Conservation (phyloP, 164 flowering plant species). For the Magnolia officinalis region DNA sequence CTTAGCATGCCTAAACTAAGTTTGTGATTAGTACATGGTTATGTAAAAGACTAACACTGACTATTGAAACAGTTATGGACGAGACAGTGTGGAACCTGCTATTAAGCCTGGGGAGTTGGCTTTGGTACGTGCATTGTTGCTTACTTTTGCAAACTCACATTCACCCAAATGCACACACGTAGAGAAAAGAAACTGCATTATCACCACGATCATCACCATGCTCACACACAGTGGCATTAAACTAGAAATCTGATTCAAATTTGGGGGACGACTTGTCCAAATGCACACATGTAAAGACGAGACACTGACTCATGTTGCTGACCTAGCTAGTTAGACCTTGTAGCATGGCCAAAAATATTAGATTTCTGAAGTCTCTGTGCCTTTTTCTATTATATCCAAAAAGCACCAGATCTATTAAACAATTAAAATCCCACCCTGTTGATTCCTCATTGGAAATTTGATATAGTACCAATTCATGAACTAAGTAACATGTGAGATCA, state of each 20-base stretch:
- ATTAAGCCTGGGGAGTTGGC: slow-evolving; percentile 82
- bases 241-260: neutral
- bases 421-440: too few relatives aligned
- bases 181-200: neutral
- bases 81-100: slow-evolving; percentile 83
- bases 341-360: too few relatives aligned
- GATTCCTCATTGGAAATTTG: too few relatives aligned
- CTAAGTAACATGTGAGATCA: too few relatives aligned
- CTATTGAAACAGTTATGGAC: slow-evolving; percentile 52
- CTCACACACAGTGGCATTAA: neutral
- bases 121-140: slow-evolving; percentile 46
- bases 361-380: too few relatives aligned
- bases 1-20: neutral
- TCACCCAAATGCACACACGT: neutral
- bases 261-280: neutral
- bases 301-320: too few relatives aligned
- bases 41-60: neutral
- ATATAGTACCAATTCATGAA: too few relatives aligned
- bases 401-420: too few relatives aligned
- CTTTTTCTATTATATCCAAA: too few relatives aligned
- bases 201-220: neutral
- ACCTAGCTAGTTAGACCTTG: too few relatives aligned
- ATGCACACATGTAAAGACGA: neutral
- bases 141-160: neutral
- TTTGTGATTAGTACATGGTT: neutral